Evolutionary conservation across 2,329 filamentous ascomycete species (phyloP), one percentile per base, ranked within the genome.

Genomic region (Septoria linicola): DNA sequence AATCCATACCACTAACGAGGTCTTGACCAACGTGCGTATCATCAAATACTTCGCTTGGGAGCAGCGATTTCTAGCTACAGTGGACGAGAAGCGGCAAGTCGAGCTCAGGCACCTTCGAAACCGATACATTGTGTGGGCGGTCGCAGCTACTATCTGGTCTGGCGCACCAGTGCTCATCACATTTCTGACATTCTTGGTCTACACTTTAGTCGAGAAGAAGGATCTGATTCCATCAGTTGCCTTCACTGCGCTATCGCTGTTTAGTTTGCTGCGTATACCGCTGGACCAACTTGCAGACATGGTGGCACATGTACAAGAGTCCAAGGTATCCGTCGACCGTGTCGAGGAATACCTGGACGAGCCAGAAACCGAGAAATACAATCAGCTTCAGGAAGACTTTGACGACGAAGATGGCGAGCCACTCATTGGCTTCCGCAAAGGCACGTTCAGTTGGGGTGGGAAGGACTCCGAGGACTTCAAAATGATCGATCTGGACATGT

Each of bases 1-100:
- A 46, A 97, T 99, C 57, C 89, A 96, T 66, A 87, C 90, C 3
- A 99, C 93, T 4, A 99, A 99, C 68, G 93, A 99, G 71, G 88
- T 97, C 6, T 76, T 99, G 21, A 91, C 95, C 66, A 99, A 97
- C 64, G 97, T 99, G 59, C 84, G 93, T 44, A 96, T 99, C 68
- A 97, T 99, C 80, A 99, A 99, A 68, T 99, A 93, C 71, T 99
- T 99, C 68, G 92, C 93, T 0, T 99, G 93, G 93, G 93, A 99
- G 70, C 84, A 90, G 62, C 87, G 92, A 2, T 99, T 96, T 68
- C 82, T 88, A 51, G 81, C 82, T 17, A 83, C 89, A 48, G 89
- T 99, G 27, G 87, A 95, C 54, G 92, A 96, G 68, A 96, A 96
- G 73, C 84, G 93, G 56, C 77, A 78, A 36, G 76, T 76, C 2